Percentiles rank a stretch among this genome's conserved stretches.
Evolutionary conservation across 2,329 filamentous ascomycete species (phyloP).

Genomic region (Xenoacremonium recifei): DNA sequence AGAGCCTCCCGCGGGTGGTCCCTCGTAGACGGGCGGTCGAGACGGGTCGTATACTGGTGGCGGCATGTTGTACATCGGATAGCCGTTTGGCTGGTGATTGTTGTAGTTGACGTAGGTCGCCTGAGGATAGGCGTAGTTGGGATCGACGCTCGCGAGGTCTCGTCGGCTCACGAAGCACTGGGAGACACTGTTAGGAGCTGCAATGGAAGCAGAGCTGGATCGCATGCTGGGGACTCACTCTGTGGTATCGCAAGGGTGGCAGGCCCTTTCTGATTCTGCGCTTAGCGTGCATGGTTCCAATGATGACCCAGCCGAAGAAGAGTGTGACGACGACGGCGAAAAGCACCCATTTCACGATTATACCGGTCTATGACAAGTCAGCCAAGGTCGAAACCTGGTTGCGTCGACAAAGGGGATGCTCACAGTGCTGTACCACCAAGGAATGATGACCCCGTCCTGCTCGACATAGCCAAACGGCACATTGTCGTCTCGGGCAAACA

Average conservation of each 20-base stretch:
- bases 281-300: conserved; percentile 70
- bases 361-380: conserved; percentile 49
- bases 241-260: conserved; percentile 67
- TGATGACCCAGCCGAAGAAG: conserved; percentile 61
- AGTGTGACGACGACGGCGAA: conserved; percentile 60
- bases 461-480: not conserved
- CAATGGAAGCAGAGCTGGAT: not conserved
- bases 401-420: conserved; percentile 4
- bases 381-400: not conserved
- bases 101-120: conserved; percentile 31
- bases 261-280: conserved; percentile 63
- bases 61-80: conserved; percentile 37
- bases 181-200: conserved; percentile 1
- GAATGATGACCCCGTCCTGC: conserved; percentile 10
- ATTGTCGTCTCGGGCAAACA: conserved; percentile 11
- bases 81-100: conserved; percentile 36
- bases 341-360: conserved; percentile 70
- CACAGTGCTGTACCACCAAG: conserved; percentile 31
- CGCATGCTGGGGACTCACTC: conserved; percentile 44
- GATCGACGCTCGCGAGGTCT: conserved; percentile 46
- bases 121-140: conserved; percentile 46
- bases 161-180: conserved; percentile 53
- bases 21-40: conserved; percentile 55
- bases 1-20: conserved; percentile 44
- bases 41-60: conserved; percentile 59